A percentile compares a stretch with the other conserved stretches of the same genome.
Conservation (phyloP, 192 early-diverging fungal species). For the Backusella tuberculispora region DNA sequence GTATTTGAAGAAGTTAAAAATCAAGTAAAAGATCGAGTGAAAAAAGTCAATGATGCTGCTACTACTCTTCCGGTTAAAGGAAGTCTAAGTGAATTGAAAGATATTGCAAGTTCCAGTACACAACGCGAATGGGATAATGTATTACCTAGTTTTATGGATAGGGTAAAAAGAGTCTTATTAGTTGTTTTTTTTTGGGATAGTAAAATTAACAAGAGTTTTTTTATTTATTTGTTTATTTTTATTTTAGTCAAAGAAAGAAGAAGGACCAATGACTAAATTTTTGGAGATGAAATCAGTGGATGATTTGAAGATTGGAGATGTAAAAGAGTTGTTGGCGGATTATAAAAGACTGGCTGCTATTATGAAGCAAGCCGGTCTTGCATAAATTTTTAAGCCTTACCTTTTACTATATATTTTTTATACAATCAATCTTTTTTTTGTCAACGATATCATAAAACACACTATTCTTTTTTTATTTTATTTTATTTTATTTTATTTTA, state of each 20-base stretch:
- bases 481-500: background rate
- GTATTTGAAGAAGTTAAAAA: background rate
- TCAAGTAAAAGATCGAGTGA: background rate
- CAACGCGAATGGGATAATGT: background rate
- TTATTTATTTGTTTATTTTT: background rate
- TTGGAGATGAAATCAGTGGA: conserved; percentile 36
- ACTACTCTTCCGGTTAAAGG: background rate
- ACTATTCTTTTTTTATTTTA: too few relatives aligned
- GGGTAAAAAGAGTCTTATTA: background rate
- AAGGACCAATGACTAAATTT: conserved; percentile 35
- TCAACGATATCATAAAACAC: too few relatives aligned
- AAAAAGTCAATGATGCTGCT: conserved; percentile 9
- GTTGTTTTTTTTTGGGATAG: background rate
- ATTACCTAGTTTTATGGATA: conserved; percentile 33
- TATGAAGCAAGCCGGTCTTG: conserved; percentile 35
- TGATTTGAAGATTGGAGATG: conserved; percentile 37
- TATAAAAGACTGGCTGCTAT: conserved; percentile 44
- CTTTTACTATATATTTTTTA: background rate
- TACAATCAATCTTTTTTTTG: background rate
- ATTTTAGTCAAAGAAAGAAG: background rate
- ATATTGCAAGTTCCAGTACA: conserved; percentile 16
- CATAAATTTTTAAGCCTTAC: background rate
- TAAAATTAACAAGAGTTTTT: background rate
- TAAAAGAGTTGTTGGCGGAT: conserved; percentile 40
- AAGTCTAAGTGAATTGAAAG: conserved; percentile 23